Conservation (phyloP, 306 rosid species). For the Senna tora region DNA sequence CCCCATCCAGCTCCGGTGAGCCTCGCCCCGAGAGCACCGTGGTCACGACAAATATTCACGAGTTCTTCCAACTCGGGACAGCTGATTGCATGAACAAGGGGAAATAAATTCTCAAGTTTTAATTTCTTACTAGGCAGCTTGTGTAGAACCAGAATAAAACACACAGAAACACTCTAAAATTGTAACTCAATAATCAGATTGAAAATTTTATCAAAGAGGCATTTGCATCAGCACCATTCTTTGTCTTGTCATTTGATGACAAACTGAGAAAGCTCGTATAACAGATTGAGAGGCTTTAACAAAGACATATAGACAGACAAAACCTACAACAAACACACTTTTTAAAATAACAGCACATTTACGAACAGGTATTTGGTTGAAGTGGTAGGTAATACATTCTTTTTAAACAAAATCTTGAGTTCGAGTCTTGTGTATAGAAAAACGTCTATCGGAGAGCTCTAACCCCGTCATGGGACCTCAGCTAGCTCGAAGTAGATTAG, state of each 20-base stretch:
- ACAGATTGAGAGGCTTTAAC: background rate
- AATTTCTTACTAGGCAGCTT: background rate
- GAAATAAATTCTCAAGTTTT: background rate
- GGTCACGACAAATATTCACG: slow-evolving; percentile 56
- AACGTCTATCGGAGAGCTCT: too few species aligned
- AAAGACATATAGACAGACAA: slow-evolving; percentile 8
- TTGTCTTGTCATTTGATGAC: background rate
- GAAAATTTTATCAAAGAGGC: background rate
- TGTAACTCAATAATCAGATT: background rate
- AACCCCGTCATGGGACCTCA: too few species aligned
- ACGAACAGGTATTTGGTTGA: too few species aligned
- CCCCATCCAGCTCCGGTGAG: slow-evolving; percentile 99
- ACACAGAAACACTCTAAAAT: background rate
- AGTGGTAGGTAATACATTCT: too few species aligned
- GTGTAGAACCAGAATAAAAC: background rate
- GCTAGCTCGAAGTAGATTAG: too few species aligned
- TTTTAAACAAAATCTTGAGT: too few species aligned
- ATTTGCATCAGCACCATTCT: slow-evolving; percentile 7
- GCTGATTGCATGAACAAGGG: slow-evolving; percentile 39
- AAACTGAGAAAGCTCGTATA: slow-evolving; percentile 3
- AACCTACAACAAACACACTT: background rate
- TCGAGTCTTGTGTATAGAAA: too few species aligned
- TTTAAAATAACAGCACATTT: background rate
- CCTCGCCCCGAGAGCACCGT: slow-evolving; percentile 92
- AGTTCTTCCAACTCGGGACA: slow-evolving; percentile 99